Evolutionary conservation across 768 basidiomycete genomes (phyloP).

Genomic region (Boletus subparvulus): DNA sequence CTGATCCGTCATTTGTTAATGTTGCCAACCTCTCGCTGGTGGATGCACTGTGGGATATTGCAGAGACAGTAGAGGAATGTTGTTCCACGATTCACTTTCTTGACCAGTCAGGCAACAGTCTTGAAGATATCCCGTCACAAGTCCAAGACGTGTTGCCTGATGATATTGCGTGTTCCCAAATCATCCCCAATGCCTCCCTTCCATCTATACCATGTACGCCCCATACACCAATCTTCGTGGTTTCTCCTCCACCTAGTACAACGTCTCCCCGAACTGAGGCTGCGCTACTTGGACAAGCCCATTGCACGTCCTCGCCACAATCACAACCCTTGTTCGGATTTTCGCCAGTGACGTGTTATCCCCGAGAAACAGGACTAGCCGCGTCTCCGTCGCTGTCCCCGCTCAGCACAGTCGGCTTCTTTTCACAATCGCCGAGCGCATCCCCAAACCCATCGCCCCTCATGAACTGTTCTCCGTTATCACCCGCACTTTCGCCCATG

Average conservation of each 20-base stretch:
- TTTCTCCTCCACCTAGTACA: not conserved
- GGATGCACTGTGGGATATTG: not conserved
- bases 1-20: not conserved
- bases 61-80: not conserved
- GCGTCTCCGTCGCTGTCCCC: slow-evolving; percentile 18
- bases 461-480: not conserved
- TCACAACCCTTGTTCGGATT: not conserved
- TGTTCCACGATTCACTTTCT: slow-evolving; percentile 3
- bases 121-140: slow-evolving; percentile 13
- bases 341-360: not conserved
- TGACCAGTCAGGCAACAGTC: slow-evolving; percentile 14
- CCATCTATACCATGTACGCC: not conserved
- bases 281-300: not conserved
- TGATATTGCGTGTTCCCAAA: slow-evolving; percentile 20
- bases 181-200: not conserved
- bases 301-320: not conserved
- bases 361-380: not conserved
- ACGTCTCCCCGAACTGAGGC: not conserved
- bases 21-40: not conserved
- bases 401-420: slow-evolving; percentile 10
- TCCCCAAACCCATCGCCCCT: slow-evolving; percentile 5
- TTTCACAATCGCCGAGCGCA: slow-evolving; percentile 8
- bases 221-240: not conserved
- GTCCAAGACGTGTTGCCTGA: slow-evolving; percentile 13
- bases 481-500: not conserved